Percentiles rank a stretch among this genome's conserved stretches.
Evolutionary conservation across 2,329 filamentous ascomycete species (phyloP).

Genomic region (Calonectria fujianensis): DNA sequence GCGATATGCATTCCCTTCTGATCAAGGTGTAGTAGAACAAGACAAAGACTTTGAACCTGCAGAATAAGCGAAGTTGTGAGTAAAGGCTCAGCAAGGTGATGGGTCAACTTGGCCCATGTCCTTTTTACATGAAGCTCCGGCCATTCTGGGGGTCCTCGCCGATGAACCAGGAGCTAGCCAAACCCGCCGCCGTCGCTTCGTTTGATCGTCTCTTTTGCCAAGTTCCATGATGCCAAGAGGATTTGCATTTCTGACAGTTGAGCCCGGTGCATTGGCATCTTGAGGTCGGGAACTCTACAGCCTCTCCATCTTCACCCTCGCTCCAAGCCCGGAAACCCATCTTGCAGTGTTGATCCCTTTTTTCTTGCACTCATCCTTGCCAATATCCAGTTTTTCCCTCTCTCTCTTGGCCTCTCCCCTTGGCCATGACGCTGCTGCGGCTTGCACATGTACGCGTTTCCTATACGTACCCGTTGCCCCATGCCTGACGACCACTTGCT

Average conservation of each 20-base stretch:
- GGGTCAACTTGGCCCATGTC: neutral
- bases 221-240: conserved; percentile 18
- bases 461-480: conserved; percentile 1
- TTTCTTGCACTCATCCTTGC: neutral
- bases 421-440: conserved; percentile 12
- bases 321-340: neutral
- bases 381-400: neutral
- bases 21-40: neutral
- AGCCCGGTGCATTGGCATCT: neutral
- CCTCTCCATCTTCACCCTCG: neutral
- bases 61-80: conserved; percentile 6
- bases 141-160: conserved; percentile 2
- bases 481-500: neutral
- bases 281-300: neutral
- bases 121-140: neutral
- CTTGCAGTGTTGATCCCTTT: neutral
- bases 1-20: conserved; percentile 4
- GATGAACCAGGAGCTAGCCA: conserved; percentile 15
- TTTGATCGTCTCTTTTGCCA: conserved; percentile 22
- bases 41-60: neutral
- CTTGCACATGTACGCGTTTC: conserved; percentile 19
- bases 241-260: conserved; percentile 15
- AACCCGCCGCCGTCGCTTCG: neutral
- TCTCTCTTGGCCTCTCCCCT: neutral
- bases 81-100: conserved; percentile 2